phyloP scores from a whole-genome alignment of 2,329 filamentous ascomycete species.

The Raffaelea albimanens region DNA sequence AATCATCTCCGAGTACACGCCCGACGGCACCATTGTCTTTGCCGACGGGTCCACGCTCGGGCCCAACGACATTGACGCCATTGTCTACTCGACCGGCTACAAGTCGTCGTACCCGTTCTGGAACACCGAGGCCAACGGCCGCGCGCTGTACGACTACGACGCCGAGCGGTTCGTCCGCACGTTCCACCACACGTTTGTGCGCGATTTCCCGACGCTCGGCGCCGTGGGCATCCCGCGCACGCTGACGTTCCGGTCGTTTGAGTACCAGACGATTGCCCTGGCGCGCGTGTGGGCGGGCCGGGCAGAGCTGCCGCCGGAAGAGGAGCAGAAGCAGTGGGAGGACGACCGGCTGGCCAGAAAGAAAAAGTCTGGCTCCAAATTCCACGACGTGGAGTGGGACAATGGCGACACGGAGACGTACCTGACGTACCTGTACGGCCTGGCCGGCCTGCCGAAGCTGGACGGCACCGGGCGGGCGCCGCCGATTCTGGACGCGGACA shows the following conservation, averaged over 20 bases:
- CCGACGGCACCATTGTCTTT: slow-evolving; percentile 31
- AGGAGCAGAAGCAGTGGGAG: slow-evolving; percentile 38
- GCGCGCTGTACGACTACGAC: slow-evolving; percentile 39
- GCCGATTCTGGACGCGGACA: slow-evolving; percentile 30
- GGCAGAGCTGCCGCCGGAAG: slow-evolving; percentile 28
- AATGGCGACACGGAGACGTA: slow-evolving; percentile 39
- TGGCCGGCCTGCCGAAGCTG: slow-evolving; percentile 39
- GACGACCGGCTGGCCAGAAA: slow-evolving; percentile 22
- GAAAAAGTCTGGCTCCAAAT: slow-evolving; percentile 26
- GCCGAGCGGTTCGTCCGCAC: slow-evolving; percentile 30
- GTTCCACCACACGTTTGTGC: slow-evolving; percentile 44
- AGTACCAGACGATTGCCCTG: slow-evolving; percentile 28
- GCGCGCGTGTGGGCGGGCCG: slow-evolving; percentile 24
- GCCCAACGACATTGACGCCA: slow-evolving; percentile 52
- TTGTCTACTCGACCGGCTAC: slow-evolving; percentile 86
- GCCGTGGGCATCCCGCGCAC: slow-evolving; percentile 42
- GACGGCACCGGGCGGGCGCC: slow-evolving; percentile 35
- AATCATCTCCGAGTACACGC: slow-evolving; percentile 37
- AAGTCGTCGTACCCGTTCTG: slow-evolving; percentile 76
- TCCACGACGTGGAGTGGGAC: slow-evolving; percentile 45
- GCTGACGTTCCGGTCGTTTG: slow-evolving; percentile 27
- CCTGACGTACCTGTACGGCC: slow-evolving; percentile 33
- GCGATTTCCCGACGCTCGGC: slow-evolving; percentile 35
- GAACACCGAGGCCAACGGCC: slow-evolving; percentile 35
- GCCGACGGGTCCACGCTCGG: slow-evolving; percentile 50